Conservation (phyloP, 495 filamentous ascomycete species). For the Talaromyces ruber region DNA sequence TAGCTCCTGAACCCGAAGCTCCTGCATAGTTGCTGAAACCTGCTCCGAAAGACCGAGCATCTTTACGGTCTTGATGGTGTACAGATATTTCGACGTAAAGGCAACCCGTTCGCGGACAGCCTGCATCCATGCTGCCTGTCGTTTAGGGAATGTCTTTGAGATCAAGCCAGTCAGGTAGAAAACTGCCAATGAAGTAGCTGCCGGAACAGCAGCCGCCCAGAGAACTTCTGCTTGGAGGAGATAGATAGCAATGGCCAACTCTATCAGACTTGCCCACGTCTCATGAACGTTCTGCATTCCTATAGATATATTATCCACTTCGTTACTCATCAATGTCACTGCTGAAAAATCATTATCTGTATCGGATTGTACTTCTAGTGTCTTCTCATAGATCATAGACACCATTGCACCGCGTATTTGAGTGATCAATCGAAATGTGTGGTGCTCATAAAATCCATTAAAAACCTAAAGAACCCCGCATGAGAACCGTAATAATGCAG, state of each 20-base stretch:
- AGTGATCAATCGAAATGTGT: constrained; percentile 45
- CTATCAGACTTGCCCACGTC: constrained; percentile 48
- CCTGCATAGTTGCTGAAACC: background rate
- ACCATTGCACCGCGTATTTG: constrained; percentile 51
- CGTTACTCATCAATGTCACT: constrained; percentile 56
- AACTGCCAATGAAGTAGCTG: constrained; percentile 27
- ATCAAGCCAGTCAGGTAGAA: constrained; percentile 1
- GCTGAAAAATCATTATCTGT: constrained; percentile 32
- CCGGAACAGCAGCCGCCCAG: constrained; percentile 31
- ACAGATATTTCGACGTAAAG: background rate
- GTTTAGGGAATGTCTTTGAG: constrained; percentile 5
- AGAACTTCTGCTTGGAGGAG: constrained; percentile 50
- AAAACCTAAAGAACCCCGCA: constrained; percentile 8
- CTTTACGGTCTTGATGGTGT: background rate
- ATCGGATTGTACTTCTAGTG: constrained; percentile 25
- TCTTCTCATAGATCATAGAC: constrained; percentile 45
- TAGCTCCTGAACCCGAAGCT: constrained; percentile 2
- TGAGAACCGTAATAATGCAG: background rate
- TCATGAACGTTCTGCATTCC: constrained; percentile 45
- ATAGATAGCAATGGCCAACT: constrained; percentile 50
- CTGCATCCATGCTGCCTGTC: background rate
- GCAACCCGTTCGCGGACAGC: constrained; percentile 1
- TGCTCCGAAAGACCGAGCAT: background rate
- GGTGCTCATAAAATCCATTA: constrained; percentile 43
- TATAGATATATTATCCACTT: constrained; percentile 44